Evolutionary conservation across 176 grass and related monocot genomes (phyloP).

Genomic region (Hyparrhenia diplandra): DNA sequence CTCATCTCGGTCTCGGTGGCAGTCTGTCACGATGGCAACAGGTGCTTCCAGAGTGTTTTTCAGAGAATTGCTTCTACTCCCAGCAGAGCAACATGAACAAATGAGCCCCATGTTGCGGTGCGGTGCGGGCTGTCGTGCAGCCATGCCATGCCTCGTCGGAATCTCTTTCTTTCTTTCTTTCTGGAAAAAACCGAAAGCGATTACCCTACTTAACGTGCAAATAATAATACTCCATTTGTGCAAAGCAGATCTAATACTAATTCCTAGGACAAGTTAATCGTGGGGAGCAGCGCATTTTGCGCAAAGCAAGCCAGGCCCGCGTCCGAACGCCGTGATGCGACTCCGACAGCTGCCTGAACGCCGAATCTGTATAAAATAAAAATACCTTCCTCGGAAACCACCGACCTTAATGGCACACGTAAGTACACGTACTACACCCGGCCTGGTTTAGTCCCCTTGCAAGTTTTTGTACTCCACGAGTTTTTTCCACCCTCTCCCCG

Average conservation of each 20-base stretch:
- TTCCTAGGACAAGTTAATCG: background rate
- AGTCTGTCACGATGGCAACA: background rate
- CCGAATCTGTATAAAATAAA: background rate
- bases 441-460: too few species aligned
- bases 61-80: background rate
- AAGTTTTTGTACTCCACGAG: too few species aligned
- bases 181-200: background rate
- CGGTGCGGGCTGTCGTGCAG: background rate
- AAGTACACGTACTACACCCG: too few species aligned
- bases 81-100: background rate
- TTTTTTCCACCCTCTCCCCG: too few species aligned
- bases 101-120: constrained; percentile 13
- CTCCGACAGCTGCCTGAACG: constrained; percentile 8
- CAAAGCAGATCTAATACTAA: too few species aligned
- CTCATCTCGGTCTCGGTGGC: background rate
- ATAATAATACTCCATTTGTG: background rate
- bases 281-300: background rate
- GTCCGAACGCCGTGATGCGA: background rate
- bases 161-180: background rate
- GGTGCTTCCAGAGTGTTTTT: background rate
- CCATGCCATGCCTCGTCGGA: background rate
- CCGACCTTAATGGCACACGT: constrained; percentile 1
- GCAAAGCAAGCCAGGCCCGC: background rate
- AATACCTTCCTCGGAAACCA: background rate
- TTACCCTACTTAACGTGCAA: background rate